phyloP scores from a whole-genome alignment of 179 eudicot species.

The Nepenthes alata region DNA sequence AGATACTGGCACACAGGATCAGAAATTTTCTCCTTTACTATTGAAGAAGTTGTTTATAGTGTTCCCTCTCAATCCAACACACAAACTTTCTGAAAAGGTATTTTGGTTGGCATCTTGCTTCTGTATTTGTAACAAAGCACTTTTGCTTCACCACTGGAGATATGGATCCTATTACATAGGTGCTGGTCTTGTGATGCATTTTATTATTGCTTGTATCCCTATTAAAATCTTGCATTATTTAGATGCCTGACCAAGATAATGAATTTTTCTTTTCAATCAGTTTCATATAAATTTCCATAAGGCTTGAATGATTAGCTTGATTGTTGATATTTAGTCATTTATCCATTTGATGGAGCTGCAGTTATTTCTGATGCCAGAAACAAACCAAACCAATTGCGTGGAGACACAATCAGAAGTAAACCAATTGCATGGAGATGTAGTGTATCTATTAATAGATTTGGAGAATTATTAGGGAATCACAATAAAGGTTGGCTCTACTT shows the following conservation, averaged over 20 bases:
- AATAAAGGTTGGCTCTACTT: too few relatives aligned
- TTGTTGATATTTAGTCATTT: too few relatives aligned
- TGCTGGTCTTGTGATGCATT: not conserved
- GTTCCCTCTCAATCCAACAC: slow-evolving; percentile 51
- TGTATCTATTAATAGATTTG: too few relatives aligned
- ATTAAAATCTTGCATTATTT: not conserved
- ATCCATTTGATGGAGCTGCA: too few relatives aligned
- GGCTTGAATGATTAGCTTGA: too few relatives aligned
- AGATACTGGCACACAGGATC: slow-evolving; percentile 16
- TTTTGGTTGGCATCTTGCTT: not conserved
- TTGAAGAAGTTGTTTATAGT: slow-evolving; percentile 63
- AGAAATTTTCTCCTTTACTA: slow-evolving; percentile 20
- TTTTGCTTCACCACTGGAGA: not conserved
- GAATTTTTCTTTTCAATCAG: not conserved
- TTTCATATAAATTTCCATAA: too few relatives aligned
- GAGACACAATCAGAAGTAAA: too few relatives aligned
- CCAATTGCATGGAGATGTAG: too few relatives aligned
- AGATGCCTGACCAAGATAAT: too few relatives aligned
- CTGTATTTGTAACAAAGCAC: not conserved
- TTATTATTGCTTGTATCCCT: not conserved
- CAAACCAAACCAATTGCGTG: too few relatives aligned
- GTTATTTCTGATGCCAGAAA: too few relatives aligned
- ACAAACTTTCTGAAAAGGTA: slow-evolving; percentile 63
- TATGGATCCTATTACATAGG: not conserved
- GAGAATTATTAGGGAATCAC: too few relatives aligned